Base-by-base conservation (phyloP, 257 asterid species). In the Ocimum tenuiflorum region DNA sequence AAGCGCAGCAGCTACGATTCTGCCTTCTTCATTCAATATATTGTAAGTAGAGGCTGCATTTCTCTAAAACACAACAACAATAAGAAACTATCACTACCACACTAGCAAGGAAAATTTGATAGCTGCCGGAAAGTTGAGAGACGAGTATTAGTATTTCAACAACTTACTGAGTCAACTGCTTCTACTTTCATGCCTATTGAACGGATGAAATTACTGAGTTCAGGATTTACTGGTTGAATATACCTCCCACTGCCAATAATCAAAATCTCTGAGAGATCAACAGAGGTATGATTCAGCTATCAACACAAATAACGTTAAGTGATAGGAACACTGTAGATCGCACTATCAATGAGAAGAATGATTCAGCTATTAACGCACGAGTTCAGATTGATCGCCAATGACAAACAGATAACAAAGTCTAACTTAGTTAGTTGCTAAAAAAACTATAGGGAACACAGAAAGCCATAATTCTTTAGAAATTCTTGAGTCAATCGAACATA, bases 101-200 rank as follows among this genome's bases (percentile, higher is more conserved):
- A n/a, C n/a, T n/a, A n/a, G n/a, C n/a, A n/a, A n/a, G n/a, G n/a
- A n/a, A n/a, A n/a, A n/a, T n/a, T n/a, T n/a, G n/a, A n/a, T n/a
- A n/a, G n/a, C n/a, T n/a, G n/a, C n/a, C n/a, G n/a, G n/a, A n/a
- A n/a, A n/a, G n/a, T n/a, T n/a, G n/a, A n/a, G n/a, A n/a, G n/a
- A n/a, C n/a, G n/a, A n/a, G n/a, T n/a, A n/a, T n/a, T n/a, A n/a
- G n/a, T n/a, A n/a, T n/a, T n/a, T n/a, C n/a, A n/a, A n/a, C n/a
- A n/a, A 70, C 87, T 73, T 78, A 90, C 97, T 10, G 96, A 80
- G 70, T 91, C 98, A 38, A 91, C 56, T 60, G 82, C 87, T 84
- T 91, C 98, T 42, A 91, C 64, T 81, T 88, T 89, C 88, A 91
- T 89, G 73, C 97, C 98, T 60, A 87, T 73, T 64, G 98, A 87